Conservation (phyloP, 306 rosid species). For the Vicia sativa region DNA sequence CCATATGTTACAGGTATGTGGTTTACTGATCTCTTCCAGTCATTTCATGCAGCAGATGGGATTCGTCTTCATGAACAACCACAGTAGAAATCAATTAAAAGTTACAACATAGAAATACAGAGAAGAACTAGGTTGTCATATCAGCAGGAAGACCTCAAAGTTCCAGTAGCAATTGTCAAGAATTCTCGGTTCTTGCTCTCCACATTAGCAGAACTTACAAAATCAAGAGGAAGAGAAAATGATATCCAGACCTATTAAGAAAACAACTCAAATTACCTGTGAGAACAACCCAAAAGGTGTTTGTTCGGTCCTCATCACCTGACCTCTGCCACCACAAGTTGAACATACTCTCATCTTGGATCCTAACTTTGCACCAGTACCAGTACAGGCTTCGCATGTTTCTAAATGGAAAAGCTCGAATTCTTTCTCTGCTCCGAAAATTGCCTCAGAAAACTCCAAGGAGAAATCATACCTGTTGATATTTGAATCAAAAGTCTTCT, state of each 20-base stretch:
- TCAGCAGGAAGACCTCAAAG: conserved; percentile 16
- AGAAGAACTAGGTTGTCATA: conserved; percentile 10
- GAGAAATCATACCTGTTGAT: conserved; percentile 83
- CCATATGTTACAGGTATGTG: not conserved
- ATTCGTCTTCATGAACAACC: conserved; percentile 9
- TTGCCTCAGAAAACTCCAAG: conserved; percentile 83
- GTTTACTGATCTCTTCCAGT: conserved; percentile 22
- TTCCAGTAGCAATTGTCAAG: conserved; percentile 4
- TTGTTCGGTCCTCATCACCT: conserved; percentile 99
- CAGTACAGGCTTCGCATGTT: conserved; percentile 86
- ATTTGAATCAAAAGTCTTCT: conserved; percentile 47
- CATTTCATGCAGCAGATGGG: conserved; percentile 15
- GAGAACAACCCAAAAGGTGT: conserved; percentile 99
- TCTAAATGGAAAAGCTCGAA: conserved; percentile 93
- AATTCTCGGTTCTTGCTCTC: conserved; percentile 20
- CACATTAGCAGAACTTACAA: conserved; percentile 21
- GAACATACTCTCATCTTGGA: conserved; percentile 92
- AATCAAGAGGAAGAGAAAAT: conserved; percentile 13
- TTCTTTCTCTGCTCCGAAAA: conserved; percentile 91
- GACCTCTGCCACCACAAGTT: conserved; percentile 99
- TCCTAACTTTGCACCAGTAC: conserved; percentile 84
- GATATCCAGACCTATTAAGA: conserved; percentile 22
- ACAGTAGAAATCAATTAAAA: conserved; percentile 20
- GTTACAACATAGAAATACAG: conserved; percentile 25
- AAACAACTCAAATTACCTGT: conserved; percentile 61